Evolutionary conservation across 164 flowering plant genomes (phyloP), one percentile per base, ranked within the genome.

Genomic region (Annona cherimola): DNA sequence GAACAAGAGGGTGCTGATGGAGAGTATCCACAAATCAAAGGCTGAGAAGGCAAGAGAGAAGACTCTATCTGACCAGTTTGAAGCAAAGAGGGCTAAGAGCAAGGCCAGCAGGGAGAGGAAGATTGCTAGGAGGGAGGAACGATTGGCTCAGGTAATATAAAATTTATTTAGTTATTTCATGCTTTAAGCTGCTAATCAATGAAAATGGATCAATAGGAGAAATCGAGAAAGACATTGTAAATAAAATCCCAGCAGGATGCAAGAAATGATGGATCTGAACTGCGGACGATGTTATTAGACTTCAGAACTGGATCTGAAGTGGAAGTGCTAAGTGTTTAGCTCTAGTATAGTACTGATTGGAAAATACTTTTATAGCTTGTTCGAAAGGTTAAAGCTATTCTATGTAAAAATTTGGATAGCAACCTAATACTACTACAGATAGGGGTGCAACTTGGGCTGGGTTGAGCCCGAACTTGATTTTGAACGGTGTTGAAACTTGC

Each of bases 51-150:
- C 72, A 4, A 75, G 76, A 73, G 80, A 78, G 67, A 79, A 71
- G 73, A 70, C 67, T 5, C 16, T 73, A 45, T 75, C 69, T 8
- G 70, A 80, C 41, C 86, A 81, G 71, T 69, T 75, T 35, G 76
- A 75, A 55, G 78, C 77, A 42, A 79, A 73, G 77, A 71, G 76
- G 54, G 77, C 77, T 35, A 62, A 75, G 69, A 61, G 62, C 67
- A 79, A 75, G 62, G 65, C 76, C 3, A 73, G 76, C 61, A 42
- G 76, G 35, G 77, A 69, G 63, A 69, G 73, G 73, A 75, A 75
- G 57, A 42, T 69, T 75, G 88, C 88, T 7, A 76, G 88, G 70
- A 83, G 86, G 75, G 88, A 85, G 63, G 88, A 85, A 67, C 79
- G 88, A 40, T 74, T 83, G 70, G 88, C 86, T 11, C 83, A 78